Evolutionary conservation across 2,329 filamentous ascomycete species (phyloP).

Genomic region (Bisporella sp.): DNA sequence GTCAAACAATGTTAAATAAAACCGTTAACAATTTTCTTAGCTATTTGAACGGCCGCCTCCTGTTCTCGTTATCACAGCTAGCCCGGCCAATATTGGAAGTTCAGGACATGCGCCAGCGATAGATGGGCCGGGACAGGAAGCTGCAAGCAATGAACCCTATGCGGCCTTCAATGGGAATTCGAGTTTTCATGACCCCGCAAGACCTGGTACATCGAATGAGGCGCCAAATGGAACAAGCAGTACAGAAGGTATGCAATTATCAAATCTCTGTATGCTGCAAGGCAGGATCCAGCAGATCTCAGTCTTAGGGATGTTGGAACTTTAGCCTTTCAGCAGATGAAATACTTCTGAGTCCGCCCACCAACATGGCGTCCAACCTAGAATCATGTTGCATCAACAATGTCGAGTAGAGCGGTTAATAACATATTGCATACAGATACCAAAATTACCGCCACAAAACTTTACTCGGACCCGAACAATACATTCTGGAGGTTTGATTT

Average conservation of each 20-base stretch:
- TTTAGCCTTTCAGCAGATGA: too few relatives aligned
- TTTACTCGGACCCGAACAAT: constrained; percentile 59
- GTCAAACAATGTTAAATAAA: neutral
- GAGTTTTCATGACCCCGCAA: constrained; percentile 17
- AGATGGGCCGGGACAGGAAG: constrained; percentile 26
- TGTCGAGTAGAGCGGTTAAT: constrained; percentile 4
- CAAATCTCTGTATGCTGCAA: too few relatives aligned
- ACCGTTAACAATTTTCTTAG: neutral
- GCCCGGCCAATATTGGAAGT: neutral
- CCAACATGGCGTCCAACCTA: too few relatives aligned
- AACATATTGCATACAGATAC: constrained; percentile 8
- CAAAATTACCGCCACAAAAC: constrained; percentile 49
- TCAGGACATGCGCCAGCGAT: neutral
- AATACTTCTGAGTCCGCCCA: too few relatives aligned
- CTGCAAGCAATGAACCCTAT: constrained; percentile 12
- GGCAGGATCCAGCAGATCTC: too few relatives aligned
- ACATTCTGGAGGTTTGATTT: constrained; percentile 95
- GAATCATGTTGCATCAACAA: neutral
- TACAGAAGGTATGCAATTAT: constrained; percentile 1
- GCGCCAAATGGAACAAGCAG: neutral
- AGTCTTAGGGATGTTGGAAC: too few relatives aligned
- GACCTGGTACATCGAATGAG: neutral
- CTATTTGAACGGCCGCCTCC: neutral
- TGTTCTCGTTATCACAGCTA: neutral
- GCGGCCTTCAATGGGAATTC: constrained; percentile 24